Evolutionary conservation across 1,139 yeast species (phyloP), one percentile per base, ranked within the genome.

Genomic region (Diutina neorugosa): DNA sequence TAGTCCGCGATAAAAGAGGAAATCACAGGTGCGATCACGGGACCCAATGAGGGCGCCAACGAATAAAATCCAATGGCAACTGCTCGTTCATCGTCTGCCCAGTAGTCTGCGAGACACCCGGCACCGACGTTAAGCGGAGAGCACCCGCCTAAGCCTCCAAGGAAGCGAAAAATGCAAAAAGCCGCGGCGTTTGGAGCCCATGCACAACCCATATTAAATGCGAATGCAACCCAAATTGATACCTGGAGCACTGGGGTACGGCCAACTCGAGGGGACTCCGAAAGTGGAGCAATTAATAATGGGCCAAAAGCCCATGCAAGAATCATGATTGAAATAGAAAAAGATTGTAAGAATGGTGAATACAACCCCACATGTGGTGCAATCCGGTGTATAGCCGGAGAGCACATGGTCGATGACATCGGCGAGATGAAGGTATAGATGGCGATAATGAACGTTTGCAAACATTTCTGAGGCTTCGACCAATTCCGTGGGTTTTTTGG

Each of bases 61-160:
- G 81, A 72, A 63, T 78, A 82, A n/a, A 79, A 65, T 0, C 84
- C 82, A 71, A 82, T 69, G 2, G 87, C 86, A 37, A 70, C 61
- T 52, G 78, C 80, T 52, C 88, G 69, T 49, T 77, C 71, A 40
- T 66, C 61, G 57, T 80, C 81, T 51, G 70, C 69, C 66, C 76
- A 83, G 54, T 81, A 63, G 61, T 83, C 89, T n/a, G 85, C 84
- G 52, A 83, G 63, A 4, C 81, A 76, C 37, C 88, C 89, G 1
- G 86, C 86, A n/a, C 86, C 86, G n/a, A 82, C 83, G 53, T 81
- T 78, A 51, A 82, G 66, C 1, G 87, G 81, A 1, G 86, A 82
- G 54, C 83, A 77, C 3, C 84, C 85, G n/a, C 83, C 81, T 31
- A 77, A 64, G 1, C 89, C 89, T 1, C 85, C 85, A 8, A 82